Base-by-base conservation (phyloP, 192 early-diverging fungal genomes). In the Umbelopsis isabellina region DNA sequence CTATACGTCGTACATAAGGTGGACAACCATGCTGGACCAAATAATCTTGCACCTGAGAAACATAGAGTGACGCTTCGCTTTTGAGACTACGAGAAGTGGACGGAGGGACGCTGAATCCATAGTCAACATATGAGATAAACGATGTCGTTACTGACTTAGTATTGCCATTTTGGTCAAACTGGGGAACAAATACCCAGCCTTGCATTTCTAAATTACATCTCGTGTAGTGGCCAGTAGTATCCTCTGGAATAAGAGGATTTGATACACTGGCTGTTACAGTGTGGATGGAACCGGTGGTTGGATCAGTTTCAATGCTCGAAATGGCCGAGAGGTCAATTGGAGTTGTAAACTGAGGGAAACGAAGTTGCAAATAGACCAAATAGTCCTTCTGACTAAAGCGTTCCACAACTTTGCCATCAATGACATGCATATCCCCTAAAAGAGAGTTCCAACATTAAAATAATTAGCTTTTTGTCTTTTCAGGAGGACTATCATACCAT, bases 331-430 rank as follows among this genome's bases (percentile, higher is more conserved):
- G 25, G 64, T 84, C 83, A 20, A 69, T 68, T 30, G 66, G 41
- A 12, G 10, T 61, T 50, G 35, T 27, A 79, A 41, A 84, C 37
- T 0, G 76, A 75, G 12, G 74, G 78, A 46, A 78, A 72, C 71
- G 72, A 16, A 82, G 65, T 4, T 75, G 53, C 25, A 77, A 25
- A 53, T 78, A 77, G 53, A 83, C 76, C 15, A 86, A 69, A 41
- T 80, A 80, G 20, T 88, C 83, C 49, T 82, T 83, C 46, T 80
- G 68, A 46, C 82, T 83, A 67, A 83, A 84, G 11, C 81, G 72
- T 52, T 88, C 83, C 0, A 83, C 66, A 18, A 81, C 72, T 9
- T 75, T 69, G 18, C 85, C 79, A 7, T 80, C 79, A 23, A 83
- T 81, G 41, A 83, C 86, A 2, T 76, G 74, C 8, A 80, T 75